These are phyloP conservation scores for Lentinula aciculospora DNA, from an alignment of 768 basidiomycete species.

Conservation along the genomic window DNA sequence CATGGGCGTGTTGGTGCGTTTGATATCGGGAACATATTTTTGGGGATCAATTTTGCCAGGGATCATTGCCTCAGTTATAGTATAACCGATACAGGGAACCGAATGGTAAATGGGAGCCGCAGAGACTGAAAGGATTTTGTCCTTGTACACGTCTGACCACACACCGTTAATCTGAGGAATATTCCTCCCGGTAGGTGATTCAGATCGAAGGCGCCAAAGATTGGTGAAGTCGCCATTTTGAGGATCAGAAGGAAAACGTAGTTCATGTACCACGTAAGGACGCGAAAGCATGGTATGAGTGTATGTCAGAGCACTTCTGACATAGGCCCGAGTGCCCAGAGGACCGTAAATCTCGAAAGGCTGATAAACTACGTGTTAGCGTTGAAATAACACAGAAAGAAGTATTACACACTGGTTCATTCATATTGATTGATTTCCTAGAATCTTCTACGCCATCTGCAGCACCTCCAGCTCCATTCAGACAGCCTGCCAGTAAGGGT, in stretches of 20 bases:
- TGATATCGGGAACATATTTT: slow-evolving; percentile 62
- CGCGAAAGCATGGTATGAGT: slow-evolving; percentile 63
- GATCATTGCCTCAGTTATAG: slow-evolving; percentile 62
- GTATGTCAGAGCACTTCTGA: slow-evolving; percentile 61
- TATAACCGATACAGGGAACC: slow-evolving; percentile 77
- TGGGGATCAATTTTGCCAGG: slow-evolving; percentile 74
- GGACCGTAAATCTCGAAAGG: slow-evolving; percentile 84
- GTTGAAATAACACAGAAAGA: neutral
- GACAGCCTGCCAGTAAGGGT: slow-evolving; percentile 59
- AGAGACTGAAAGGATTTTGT: slow-evolving; percentile 53
- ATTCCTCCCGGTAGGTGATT: slow-evolving; percentile 57
- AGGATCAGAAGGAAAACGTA: slow-evolving; percentile 61
- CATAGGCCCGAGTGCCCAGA: slow-evolving; percentile 73
- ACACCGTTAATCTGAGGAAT: slow-evolving; percentile 51
- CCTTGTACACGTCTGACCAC: slow-evolving; percentile 64
- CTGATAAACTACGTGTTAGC: slow-evolving; percentile 25
- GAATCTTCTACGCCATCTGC: slow-evolving; percentile 56
- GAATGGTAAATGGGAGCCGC: slow-evolving; percentile 79
- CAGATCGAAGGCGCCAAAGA: slow-evolving; percentile 44
- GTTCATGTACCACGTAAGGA: slow-evolving; percentile 80
- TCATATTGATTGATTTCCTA: slow-evolving; percentile 33
- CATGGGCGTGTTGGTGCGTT: slow-evolving; percentile 65
- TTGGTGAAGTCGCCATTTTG: slow-evolving; percentile 40
- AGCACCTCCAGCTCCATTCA: slow-evolving; percentile 73
- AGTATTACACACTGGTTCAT: slow-evolving; percentile 26